Conservation (phyloP, 352 stramenopile species). For the Phytophthora agathidicida region DNA sequence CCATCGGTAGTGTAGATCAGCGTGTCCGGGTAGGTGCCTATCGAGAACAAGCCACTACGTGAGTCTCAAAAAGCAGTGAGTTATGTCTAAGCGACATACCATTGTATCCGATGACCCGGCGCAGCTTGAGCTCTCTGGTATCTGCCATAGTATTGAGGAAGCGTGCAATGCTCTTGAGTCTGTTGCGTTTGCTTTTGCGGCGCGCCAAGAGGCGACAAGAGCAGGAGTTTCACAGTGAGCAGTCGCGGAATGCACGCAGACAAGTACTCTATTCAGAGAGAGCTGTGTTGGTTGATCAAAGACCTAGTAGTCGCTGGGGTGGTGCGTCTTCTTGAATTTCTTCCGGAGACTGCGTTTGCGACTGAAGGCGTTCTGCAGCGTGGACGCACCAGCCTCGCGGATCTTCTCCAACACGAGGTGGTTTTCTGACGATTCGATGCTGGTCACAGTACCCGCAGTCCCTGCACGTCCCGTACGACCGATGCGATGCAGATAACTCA, state of each 20-base stretch:
- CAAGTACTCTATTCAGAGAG: conserved; percentile 16
- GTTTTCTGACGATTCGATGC: conserved; percentile 70
- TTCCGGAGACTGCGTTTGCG: conserved; percentile 83
- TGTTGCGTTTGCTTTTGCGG: neutral
- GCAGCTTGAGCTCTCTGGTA: conserved; percentile 74
- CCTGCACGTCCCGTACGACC: conserved; percentile 73
- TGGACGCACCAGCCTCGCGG: conserved; percentile 49
- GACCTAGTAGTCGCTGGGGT: conserved; percentile 16
- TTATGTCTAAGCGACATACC: conserved; percentile 37
- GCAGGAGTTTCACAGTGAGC: conserved; percentile 27
- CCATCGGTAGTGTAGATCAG: conserved; percentile 84
- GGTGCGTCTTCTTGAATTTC: conserved; percentile 70
- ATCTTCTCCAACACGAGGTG: conserved; percentile 72
- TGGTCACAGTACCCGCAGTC: conserved; percentile 61
- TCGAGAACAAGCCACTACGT: neutral
- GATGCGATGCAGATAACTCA: conserved; percentile 84
- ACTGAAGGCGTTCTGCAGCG: conserved; percentile 75
- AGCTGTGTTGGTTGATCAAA: too few species aligned
- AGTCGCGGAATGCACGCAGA: neutral
- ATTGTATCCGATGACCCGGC: conserved; percentile 85
- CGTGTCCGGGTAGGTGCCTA: conserved; percentile 69
- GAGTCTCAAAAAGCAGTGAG: neutral
- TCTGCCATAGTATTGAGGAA: conserved; percentile 53
- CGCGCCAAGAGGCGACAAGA: conserved; percentile 15
- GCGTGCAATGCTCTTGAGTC: neutral